These are phyloP conservation scores for Eucommia ulmoides DNA, from an alignment of 257 asterid species.

Conservation along the genomic window DNA sequence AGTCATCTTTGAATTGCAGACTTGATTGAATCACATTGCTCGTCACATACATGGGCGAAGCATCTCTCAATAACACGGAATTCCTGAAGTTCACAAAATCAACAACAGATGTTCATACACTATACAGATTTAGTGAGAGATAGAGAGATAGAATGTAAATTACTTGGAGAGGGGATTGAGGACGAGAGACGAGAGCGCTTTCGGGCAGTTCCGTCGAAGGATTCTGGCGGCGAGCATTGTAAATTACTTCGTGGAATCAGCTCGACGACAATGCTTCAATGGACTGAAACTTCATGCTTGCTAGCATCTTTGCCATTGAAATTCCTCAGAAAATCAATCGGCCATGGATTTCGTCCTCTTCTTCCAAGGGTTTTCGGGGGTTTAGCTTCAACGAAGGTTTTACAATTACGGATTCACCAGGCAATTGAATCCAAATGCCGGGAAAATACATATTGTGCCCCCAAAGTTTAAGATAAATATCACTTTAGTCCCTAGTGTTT, in stretches of 20 bases:
- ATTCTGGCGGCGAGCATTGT: slow-evolving; percentile 22
- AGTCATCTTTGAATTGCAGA: slow-evolving; percentile 5
- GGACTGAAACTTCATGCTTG: no score
- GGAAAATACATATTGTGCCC: no score
- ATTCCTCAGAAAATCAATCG: background rate
- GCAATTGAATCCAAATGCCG: no score
- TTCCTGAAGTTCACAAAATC: slow-evolving; percentile 8
- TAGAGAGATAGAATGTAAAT: background rate
- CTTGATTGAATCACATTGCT: slow-evolving; percentile 11
- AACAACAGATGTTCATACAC: background rate
- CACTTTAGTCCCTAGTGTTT: no score
- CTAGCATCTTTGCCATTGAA: background rate
- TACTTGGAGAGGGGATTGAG: slow-evolving; percentile 12
- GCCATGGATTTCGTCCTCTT: background rate
- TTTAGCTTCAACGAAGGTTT: no score
- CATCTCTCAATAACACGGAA: slow-evolving; percentile 10
- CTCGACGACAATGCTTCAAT: background rate
- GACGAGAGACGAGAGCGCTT: slow-evolving; percentile 20
- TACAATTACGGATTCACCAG: no score
- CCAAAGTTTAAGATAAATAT: no score
- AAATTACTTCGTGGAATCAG: background rate
- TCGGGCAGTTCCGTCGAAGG: slow-evolving; percentile 20
- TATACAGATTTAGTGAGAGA: background rate
- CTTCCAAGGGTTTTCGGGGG: background rate
- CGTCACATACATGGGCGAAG: slow-evolving; percentile 9